Percentiles rank a stretch among this genome's conserved stretches.
phyloP scores from a whole-genome alignment of 106 monocot species.

The Phalaenopsis equestris region DNA sequence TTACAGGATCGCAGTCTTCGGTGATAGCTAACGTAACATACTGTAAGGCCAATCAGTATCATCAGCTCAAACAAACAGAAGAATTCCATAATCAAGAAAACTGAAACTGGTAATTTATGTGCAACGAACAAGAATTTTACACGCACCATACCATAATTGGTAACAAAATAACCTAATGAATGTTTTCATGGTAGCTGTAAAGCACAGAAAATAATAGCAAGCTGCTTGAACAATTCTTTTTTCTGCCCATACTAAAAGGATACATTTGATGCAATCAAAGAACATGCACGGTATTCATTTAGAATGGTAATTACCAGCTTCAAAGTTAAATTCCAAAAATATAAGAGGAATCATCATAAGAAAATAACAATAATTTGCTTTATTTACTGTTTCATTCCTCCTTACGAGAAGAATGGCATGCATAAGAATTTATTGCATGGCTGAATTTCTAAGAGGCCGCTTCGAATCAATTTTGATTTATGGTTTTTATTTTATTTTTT shows the following conservation, averaged over 20 bases:
- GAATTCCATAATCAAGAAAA: background rate
- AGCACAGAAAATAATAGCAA: background rate
- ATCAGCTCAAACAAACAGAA: slow-evolving; percentile 11
- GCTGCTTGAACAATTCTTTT: background rate
- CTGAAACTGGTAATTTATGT: slow-evolving; percentile 2
- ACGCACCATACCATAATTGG: background rate
- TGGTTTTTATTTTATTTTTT: no score
- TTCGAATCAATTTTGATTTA: no score
- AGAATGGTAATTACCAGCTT: background rate
- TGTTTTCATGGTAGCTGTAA: background rate
- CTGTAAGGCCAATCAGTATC: slow-evolving; percentile 30
- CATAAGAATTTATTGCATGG: background rate
- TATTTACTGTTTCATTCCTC: background rate
- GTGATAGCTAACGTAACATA: slow-evolving; percentile 49
- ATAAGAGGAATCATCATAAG: background rate
- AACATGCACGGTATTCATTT: background rate
- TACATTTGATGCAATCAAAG: background rate
- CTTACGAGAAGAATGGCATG: background rate
- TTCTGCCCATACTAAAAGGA: background rate
- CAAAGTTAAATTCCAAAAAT: background rate
- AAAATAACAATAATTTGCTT: background rate
- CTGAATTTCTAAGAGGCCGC: background rate
- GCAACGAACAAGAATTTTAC: background rate
- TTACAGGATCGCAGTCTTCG: slow-evolving; percentile 74
- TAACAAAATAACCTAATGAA: background rate